These are phyloP conservation scores for Trichoderma sp. DNA, from an alignment of 2,329 filamentous ascomycete genomes.

Conservation along the genomic window DNA sequence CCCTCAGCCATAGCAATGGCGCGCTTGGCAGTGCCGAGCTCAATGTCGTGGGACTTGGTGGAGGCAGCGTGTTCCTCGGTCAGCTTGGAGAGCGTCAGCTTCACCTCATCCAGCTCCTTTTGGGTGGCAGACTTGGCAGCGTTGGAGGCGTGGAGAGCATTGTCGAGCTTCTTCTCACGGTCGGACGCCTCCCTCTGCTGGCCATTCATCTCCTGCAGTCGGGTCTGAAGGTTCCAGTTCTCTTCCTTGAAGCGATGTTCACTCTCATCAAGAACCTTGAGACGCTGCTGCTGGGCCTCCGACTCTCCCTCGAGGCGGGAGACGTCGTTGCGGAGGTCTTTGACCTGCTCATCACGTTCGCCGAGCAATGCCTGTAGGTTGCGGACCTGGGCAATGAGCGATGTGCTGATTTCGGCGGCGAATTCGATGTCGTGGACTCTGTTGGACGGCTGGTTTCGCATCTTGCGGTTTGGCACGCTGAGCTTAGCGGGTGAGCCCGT, in stretches of 20 bases:
- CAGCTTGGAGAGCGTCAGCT: constrained; percentile 73
- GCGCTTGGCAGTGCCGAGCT: constrained; percentile 79
- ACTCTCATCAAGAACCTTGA: constrained; percentile 84
- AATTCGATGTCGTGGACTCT: constrained; percentile 96
- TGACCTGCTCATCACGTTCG: constrained; percentile 85
- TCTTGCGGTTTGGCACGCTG: constrained; percentile 79
- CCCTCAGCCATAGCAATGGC: constrained; percentile 74
- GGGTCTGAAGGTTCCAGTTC: constrained; percentile 95
- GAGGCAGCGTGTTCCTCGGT: constrained; percentile 74
- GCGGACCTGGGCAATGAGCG: constrained; percentile 87
- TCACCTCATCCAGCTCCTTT: constrained; percentile 88
- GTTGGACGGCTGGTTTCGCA: constrained; percentile 84
- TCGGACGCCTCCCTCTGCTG: constrained; percentile 73
- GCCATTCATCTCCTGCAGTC: constrained; percentile 77
- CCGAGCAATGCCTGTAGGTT: constrained; percentile 81
- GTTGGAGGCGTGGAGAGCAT: constrained; percentile 66
- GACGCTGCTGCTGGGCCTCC: constrained; percentile 73
- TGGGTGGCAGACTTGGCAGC: constrained; percentile 75
- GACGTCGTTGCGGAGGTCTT: constrained; percentile 70
- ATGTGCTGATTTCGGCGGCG: constrained; percentile 96
- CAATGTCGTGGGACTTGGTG: constrained; percentile 83
- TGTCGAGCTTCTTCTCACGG: constrained; percentile 77
- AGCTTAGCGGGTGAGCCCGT: constrained; percentile 87
- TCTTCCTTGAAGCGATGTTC: constrained; percentile 97
- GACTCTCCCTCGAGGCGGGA: constrained; percentile 79